Evolutionary conservation across 1,284 basidiomycete genomes (phyloP).

Genomic region (Malassezia arunalokei): DNA sequence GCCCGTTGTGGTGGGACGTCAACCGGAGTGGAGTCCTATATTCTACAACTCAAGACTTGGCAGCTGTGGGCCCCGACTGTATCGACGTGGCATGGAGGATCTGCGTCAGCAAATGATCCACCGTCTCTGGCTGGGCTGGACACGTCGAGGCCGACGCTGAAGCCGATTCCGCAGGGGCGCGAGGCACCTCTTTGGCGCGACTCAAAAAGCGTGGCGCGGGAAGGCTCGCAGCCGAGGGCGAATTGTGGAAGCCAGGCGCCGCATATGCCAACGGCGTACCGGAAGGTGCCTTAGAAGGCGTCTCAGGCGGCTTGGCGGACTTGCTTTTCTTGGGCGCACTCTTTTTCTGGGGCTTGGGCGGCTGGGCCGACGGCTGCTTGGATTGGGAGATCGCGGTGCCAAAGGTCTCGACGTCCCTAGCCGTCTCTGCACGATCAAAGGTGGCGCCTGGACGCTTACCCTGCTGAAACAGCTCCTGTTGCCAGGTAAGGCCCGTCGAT

Average conservation of each 20-base stretch:
- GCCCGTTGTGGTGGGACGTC: no score
- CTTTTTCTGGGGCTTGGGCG: constrained; percentile 1
- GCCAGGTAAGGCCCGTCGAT: constrained; percentile 7
- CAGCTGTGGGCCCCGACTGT: no score
- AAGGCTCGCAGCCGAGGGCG: constrained; percentile 10
- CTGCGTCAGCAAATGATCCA: constrained; percentile 7
- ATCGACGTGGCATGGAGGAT: constrained; percentile 2
- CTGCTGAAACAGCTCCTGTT: constrained; percentile 13
- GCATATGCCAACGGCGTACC: constrained; percentile 4
- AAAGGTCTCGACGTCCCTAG: constrained; percentile 13
- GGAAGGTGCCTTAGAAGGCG: background rate
- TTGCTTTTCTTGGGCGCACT: background rate
- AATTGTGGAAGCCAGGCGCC: constrained; percentile 14
- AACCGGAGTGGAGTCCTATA: no score
- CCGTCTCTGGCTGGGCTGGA: background rate
- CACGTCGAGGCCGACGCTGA: no score
- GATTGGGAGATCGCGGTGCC: background rate
- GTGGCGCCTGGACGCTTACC: background rate
- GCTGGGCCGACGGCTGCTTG: background rate
- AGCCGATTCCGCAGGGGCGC: no score
- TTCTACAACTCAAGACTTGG: no score
- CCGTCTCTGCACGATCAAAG: constrained; percentile 8
- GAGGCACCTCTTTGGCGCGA: background rate
- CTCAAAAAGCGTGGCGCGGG: constrained; percentile 7
- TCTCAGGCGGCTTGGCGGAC: background rate